phyloP scores from a whole-genome alignment of 2,329 filamentous ascomycete genomes.

The Orbilia ellipsospora region DNA sequence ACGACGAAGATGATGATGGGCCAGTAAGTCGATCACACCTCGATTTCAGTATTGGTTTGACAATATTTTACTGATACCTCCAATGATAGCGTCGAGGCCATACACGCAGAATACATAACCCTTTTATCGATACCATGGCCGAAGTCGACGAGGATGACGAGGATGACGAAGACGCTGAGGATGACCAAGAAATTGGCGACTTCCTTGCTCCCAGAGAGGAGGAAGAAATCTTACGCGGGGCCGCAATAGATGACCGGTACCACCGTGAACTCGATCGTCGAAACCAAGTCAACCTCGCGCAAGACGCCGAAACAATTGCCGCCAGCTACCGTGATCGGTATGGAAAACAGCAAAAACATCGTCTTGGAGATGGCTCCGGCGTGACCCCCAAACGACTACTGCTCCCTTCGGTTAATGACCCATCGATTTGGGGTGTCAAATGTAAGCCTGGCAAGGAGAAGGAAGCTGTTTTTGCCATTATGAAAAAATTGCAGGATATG shows the following conservation, averaged over 20 bases:
- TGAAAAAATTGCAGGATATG: slow-evolving; percentile 87
- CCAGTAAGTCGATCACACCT: slow-evolving; percentile 29
- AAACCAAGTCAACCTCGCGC: slow-evolving; percentile 84
- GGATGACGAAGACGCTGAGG: slow-evolving; percentile 86
- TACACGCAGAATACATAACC: slow-evolving; percentile 68
- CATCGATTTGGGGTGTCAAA: slow-evolving; percentile 92
- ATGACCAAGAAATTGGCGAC: slow-evolving; percentile 79
- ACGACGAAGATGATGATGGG: slow-evolving; percentile 70
- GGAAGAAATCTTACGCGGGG: slow-evolving; percentile 77
- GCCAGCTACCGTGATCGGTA: slow-evolving; percentile 88
- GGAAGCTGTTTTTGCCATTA: slow-evolving; percentile 87
- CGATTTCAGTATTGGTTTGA: not conserved
- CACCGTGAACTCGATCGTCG: slow-evolving; percentile 94
- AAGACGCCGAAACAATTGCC: slow-evolving; percentile 94
- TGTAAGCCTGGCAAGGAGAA: slow-evolving; percentile 96
- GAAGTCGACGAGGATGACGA: slow-evolving; percentile 96
- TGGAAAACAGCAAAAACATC: slow-evolving; percentile 77
- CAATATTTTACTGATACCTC: slow-evolving; percentile 1
- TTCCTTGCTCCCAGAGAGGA: slow-evolving; percentile 71
- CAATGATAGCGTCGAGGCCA: slow-evolving; percentile 57
- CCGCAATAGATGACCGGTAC: slow-evolving; percentile 85
- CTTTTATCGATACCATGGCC: slow-evolving; percentile 97
- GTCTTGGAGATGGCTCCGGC: slow-evolving; percentile 74
- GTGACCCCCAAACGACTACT: slow-evolving; percentile 86
- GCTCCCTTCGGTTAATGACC: slow-evolving; percentile 92